These are phyloP conservation scores for Przewalskia tangutica DNA, from an alignment of 257 asterid species.

Conservation along the genomic window DNA sequence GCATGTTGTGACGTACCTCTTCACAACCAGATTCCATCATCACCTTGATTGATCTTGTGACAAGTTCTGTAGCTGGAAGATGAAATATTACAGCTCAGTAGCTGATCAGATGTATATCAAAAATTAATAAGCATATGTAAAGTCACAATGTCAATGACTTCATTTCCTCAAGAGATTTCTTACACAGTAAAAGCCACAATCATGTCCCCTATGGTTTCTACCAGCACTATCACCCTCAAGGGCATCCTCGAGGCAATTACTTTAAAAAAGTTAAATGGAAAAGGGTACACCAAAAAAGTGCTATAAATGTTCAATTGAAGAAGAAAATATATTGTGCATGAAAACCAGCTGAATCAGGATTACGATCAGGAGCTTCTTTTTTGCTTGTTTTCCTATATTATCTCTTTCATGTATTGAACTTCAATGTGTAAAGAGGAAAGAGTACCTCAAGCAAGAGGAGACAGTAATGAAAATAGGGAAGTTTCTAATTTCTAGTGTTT, in stretches of 20 bases:
- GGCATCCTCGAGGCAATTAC: too few relatives aligned
- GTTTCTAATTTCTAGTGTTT: neutral
- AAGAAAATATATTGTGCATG: neutral
- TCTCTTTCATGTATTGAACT: neutral
- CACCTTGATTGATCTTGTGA: constrained; percentile 57
- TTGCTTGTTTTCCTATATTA: neutral
- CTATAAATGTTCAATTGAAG: neutral
- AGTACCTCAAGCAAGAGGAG: neutral
- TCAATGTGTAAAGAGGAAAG: neutral
- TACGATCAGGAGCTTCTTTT: neutral
- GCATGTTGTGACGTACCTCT: constrained; percentile 47
- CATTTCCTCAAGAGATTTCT: neutral
- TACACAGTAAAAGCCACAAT: neutral
- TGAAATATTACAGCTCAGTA: neutral
- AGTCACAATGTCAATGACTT: neutral
- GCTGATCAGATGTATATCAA: neutral
- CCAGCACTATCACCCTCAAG: neutral
- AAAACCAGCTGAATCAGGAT: neutral
- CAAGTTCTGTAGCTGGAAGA: constrained; percentile 76
- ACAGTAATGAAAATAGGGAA: neutral
- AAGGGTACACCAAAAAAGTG: neutral
- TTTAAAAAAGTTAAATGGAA: neutral
- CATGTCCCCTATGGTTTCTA: neutral
- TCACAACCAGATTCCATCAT: constrained; percentile 95
- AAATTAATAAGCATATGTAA: neutral